These are phyloP conservation scores for Cystofilobasidium ferigula DNA, from an alignment of 768 basidiomycete species.

Conservation along the genomic window DNA sequence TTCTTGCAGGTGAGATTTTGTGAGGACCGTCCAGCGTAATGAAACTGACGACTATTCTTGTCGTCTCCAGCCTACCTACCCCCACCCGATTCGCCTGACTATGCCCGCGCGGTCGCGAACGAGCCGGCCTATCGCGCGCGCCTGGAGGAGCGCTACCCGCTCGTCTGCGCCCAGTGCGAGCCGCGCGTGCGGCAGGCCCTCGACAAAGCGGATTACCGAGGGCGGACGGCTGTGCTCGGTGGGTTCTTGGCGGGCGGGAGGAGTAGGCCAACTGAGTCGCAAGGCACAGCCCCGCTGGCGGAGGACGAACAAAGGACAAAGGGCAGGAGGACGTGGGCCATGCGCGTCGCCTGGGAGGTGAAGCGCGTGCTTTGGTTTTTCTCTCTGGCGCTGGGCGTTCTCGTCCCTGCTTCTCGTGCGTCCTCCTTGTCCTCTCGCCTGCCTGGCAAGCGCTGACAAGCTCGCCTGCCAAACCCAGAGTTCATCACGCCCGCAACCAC, in stretches of 20 bases:
- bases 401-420: background rate
- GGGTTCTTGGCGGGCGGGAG: too few relatives aligned
- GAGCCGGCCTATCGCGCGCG: background rate
- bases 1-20: too few relatives aligned
- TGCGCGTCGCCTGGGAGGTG: background rate
- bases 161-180: background rate
- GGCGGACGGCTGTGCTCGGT: background rate
- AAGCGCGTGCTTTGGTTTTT: background rate
- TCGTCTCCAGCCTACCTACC: background rate
- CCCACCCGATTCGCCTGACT: background rate
- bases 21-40: too few relatives aligned
- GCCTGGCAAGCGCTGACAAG: background rate
- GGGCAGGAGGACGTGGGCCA: too few relatives aligned
- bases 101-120: background rate
- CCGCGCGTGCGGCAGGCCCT: background rate
- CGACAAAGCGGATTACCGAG: background rate
- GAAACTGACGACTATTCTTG: too few relatives aligned
- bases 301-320: too few relatives aligned
- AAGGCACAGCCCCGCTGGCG: too few relatives aligned
- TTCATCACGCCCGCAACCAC: background rate
- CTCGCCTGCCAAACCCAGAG: background rate
- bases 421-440: background rate
- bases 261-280: too few relatives aligned
- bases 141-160: background rate
- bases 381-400: background rate